A percentile compares a stretch with the other conserved stretches of the same genome.
These are phyloP conservation scores for Penicillium psychrosexuale DNA, from an alignment of 2,329 filamentous ascomycete genomes.

Conservation along the genomic window DNA sequence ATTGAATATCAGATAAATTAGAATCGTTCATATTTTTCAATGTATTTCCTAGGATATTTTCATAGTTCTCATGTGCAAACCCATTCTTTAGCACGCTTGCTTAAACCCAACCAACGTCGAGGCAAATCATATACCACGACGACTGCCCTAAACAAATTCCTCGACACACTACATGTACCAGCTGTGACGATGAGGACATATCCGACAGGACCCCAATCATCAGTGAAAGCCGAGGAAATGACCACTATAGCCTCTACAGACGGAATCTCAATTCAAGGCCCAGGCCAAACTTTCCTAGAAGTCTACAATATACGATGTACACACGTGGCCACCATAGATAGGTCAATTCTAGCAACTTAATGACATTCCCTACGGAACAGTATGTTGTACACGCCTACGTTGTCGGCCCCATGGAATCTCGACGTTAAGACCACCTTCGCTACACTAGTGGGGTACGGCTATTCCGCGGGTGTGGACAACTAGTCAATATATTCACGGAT, in stretches of 20 bases:
- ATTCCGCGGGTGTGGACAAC: slow-evolving; percentile 46
- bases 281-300: slow-evolving; percentile 23
- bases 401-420: slow-evolving; percentile 17
- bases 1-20: no score
- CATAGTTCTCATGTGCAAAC: no score
- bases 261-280: slow-evolving; percentile 28
- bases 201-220: not conserved
- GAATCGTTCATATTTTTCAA: no score
- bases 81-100: no score
- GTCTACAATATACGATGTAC: not conserved
- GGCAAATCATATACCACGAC: no score
- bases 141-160: no score
- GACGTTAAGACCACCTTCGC: slow-evolving; percentile 7
- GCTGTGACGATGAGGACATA: no score
- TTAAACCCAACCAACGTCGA: no score
- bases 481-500: slow-evolving; percentile 52
- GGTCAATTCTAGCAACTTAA: slow-evolving; percentile 13
- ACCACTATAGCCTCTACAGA: slow-evolving; percentile 22
- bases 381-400: not conserved
- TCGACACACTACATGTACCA: no score
- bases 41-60: no score
- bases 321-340: slow-evolving; percentile 12
- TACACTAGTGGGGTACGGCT: slow-evolving; percentile 50
- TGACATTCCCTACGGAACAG: slow-evolving; percentile 11
- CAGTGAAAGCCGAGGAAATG: not conserved